These are phyloP conservation scores for Lodderomyces jiufengensis DNA, from an alignment of 1,139 yeast species.

Conservation along the genomic window DNA sequence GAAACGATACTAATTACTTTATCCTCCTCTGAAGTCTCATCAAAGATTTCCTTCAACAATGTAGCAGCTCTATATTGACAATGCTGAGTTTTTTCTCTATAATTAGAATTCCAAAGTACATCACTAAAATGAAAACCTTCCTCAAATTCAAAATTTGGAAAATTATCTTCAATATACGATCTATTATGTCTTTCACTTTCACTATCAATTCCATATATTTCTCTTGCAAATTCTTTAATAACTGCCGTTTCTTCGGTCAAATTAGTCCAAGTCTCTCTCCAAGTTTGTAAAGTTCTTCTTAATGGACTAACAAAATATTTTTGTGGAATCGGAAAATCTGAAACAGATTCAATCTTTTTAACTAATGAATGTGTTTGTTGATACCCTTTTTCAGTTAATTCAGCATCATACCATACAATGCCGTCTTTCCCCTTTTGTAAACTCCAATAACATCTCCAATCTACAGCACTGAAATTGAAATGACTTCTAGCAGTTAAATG, in stretches of 20 bases:
- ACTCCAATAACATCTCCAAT: constrained; percentile 36
- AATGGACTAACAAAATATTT: constrained; percentile 34
- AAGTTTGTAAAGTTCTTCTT: constrained; percentile 34
- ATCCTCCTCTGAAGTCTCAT: constrained; percentile 17
- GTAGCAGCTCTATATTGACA: constrained; percentile 25
- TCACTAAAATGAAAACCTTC: constrained; percentile 25
- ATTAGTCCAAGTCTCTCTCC: constrained; percentile 26
- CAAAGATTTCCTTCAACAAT: constrained; percentile 30
- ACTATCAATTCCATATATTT: constrained; percentile 37
- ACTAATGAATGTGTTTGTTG: constrained; percentile 19
- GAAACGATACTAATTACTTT: constrained; percentile 30
- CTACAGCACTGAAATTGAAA: constrained; percentile 13
- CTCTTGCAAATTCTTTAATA: constrained; percentile 34
- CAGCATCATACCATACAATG: constrained; percentile 37
- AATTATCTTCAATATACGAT: constrained; percentile 21
- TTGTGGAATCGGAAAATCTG: constrained; percentile 25
- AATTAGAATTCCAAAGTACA: constrained; percentile 21
- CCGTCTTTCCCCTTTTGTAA: constrained; percentile 27
- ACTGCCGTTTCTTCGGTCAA: constrained; percentile 18
- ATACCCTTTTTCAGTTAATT: constrained; percentile 27
- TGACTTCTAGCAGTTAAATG: constrained; percentile 30
- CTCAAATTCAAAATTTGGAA: constrained; percentile 28
- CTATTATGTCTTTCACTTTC: constrained; percentile 32
- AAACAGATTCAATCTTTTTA: constrained; percentile 13
- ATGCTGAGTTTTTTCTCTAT: constrained; percentile 11